Evolutionary conservation across 2,329 filamentous ascomycete species (phyloP), one percentile per base, ranked within the genome.

Genomic region (Aspergillus novoparasiticus): DNA sequence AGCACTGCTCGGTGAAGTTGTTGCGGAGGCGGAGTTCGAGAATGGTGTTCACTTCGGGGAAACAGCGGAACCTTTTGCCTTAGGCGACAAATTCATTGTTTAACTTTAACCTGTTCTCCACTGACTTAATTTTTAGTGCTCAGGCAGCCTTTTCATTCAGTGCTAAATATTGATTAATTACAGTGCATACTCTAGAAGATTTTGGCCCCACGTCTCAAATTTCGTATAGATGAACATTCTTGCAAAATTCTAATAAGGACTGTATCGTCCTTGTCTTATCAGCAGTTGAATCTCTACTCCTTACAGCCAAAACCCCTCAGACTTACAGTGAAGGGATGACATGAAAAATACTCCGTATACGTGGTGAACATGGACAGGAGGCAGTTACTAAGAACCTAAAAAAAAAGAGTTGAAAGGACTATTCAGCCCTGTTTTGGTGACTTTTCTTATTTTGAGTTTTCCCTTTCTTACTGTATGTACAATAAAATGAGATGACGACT

Each of bases 1-100:
- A 55, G 51, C 51, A 21, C 51, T 55, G 51, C 51, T 55, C 51
- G 51, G n/a, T 34, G 51, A 39, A 30, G 51, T 39, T 55, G 30
- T 55, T 39, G 51, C 51, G 51, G 51, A 55, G 51, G 51, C 23
- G 51, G 51, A 39, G 51, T 23, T 26, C n/a, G 30, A 36, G 51
- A 36, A 55, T n/a, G 51, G 16, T 55, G 51, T 55, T 55, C 34
- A 36, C n/a, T 55, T 55, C 32, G 51, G 51, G 36, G 34, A 55
- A 39, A 39, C 32, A 55, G 32, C 30, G 34, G 34, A 55, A 8
- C 11, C 28, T 30, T 32, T 4, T 21, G 48, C 48, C 48, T 51
- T 12, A 51, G 48, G 48, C 48, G 16, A 51, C 48, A 1, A 51
- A 6, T 32, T 8, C 8, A n/a, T 51, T n/a, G 28, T 51, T 51